Conservation (phyloP, 1,284 basidiomycete species). For the Ustilago crameri region DNA sequence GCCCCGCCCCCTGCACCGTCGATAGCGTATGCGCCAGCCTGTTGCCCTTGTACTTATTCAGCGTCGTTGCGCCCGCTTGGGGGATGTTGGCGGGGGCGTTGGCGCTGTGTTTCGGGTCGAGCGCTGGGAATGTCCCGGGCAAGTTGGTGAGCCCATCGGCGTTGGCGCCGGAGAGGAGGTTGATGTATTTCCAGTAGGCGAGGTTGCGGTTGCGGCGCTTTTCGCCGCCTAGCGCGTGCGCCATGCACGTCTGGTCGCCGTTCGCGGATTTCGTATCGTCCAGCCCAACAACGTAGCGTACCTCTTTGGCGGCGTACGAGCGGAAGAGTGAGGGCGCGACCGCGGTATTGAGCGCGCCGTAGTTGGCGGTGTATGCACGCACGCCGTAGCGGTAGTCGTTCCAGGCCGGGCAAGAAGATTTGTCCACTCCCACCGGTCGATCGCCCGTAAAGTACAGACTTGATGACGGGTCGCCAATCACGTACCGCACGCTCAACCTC, state of each 20-base stretch:
- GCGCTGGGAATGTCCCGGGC: slow-evolving; percentile 47
- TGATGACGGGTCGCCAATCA: slow-evolving; percentile 55
- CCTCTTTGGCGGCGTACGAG: slow-evolving; percentile 49
- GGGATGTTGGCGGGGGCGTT: slow-evolving; percentile 29
- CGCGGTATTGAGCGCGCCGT: slow-evolving; percentile 7
- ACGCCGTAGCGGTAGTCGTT: slow-evolving; percentile 57
- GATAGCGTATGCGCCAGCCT: slow-evolving; percentile 50
- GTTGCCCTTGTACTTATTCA: slow-evolving; percentile 17
- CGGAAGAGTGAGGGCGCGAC: slow-evolving; percentile 30
- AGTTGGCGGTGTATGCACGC: slow-evolving; percentile 18
- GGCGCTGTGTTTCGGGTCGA: slow-evolving; percentile 20
- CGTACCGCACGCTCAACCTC: slow-evolving; percentile 44
- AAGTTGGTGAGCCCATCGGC: slow-evolving; percentile 18
- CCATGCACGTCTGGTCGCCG: slow-evolving; percentile 62
- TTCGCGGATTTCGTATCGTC: slow-evolving; percentile 29
- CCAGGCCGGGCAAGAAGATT: slow-evolving; percentile 32
- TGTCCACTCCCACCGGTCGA: slow-evolving; percentile 42
- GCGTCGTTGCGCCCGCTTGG: slow-evolving; percentile 13
- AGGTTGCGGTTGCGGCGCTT: slow-evolving; percentile 36
- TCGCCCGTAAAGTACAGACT: slow-evolving; percentile 57
- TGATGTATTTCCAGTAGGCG: slow-evolving; percentile 62
- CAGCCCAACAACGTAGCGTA: slow-evolving; percentile 51
- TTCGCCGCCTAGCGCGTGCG: slow-evolving; percentile 42
- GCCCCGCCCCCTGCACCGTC: slow-evolving; percentile 54
- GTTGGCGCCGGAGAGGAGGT: slow-evolving; percentile 34